A percentile compares a stretch with the other conserved stretches of the same genome.
phyloP scores from a whole-genome alignment of 164 flowering plant species.

The Vitis cinerea region DNA sequence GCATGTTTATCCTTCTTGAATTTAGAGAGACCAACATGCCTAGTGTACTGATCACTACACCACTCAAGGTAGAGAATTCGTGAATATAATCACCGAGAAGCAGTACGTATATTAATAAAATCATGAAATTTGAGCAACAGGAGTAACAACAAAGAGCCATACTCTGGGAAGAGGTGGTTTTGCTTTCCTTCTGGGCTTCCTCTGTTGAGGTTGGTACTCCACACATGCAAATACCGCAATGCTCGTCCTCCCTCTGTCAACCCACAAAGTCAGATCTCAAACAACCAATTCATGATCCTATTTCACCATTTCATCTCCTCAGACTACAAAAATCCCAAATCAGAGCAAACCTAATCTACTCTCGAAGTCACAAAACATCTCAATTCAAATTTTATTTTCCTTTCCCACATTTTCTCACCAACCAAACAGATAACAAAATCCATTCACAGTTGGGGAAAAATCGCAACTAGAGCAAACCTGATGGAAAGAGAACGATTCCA shows the following conservation, averaged over 20 bases:
- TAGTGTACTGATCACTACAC: neutral
- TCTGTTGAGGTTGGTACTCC: constrained; percentile 37
- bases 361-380: too few relatives aligned
- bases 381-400: neutral
- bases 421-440: neutral
- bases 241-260: constrained; percentile 80
- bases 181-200: constrained; percentile 45
- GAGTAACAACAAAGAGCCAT: constrained; percentile 11
- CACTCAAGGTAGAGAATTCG: neutral
- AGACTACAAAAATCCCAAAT: neutral
- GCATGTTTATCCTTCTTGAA: neutral
- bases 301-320: neutral
- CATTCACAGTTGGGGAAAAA: neutral
- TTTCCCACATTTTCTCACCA: neutral
- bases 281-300: neutral
- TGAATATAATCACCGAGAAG: neutral
- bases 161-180: constrained; percentile 67
- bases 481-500: constrained; percentile 91
- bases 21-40: neutral
- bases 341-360: neutral
- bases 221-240: constrained; percentile 50
- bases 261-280: constrained; percentile 4
- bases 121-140: neutral
- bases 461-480: constrained; percentile 44
- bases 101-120: neutral